phyloP scores from a whole-genome alignment of 2,329 filamentous ascomycete genomes.

The Colletotrichum sp. region DNA sequence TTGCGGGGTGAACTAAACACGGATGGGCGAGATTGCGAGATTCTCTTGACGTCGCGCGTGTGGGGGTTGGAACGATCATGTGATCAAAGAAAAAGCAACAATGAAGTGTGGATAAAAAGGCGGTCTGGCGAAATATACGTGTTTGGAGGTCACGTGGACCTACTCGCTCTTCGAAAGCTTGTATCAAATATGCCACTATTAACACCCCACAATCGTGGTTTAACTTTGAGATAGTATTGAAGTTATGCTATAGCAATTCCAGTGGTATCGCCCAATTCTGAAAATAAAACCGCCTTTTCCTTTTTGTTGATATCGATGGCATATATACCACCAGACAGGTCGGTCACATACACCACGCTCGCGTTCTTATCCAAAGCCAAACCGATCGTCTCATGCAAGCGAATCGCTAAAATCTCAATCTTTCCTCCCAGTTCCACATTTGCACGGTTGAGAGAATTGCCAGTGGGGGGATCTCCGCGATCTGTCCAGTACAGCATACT shows the following conservation, averaged over 20 bases:
- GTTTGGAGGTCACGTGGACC: neutral
- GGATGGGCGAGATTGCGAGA: neutral
- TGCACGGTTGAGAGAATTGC: neutral
- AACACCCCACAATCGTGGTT: neutral
- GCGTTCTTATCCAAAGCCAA: neutral
- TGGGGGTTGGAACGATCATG: neutral
- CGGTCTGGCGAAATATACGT: neutral
- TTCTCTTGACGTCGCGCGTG: neutral
- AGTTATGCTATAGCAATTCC: neutral
- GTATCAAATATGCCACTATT: neutral
- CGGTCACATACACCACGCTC: neutral
- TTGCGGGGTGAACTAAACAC: neutral
- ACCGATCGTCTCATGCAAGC: neutral
- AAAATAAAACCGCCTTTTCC: neutral
- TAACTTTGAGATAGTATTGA: neutral
- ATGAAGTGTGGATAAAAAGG: neutral
- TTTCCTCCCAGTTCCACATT: neutral
- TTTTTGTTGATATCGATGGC: neutral
- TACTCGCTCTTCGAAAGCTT: neutral
- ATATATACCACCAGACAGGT: neutral
- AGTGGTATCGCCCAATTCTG: neutral
- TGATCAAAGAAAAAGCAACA: neutral
- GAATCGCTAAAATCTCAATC: neutral
- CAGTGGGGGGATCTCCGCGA: neutral
- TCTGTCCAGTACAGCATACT: neutral